phyloP scores from a whole-genome alignment of 1,284 basidiomycete genomes.

The Mixia osmundae region DNA sequence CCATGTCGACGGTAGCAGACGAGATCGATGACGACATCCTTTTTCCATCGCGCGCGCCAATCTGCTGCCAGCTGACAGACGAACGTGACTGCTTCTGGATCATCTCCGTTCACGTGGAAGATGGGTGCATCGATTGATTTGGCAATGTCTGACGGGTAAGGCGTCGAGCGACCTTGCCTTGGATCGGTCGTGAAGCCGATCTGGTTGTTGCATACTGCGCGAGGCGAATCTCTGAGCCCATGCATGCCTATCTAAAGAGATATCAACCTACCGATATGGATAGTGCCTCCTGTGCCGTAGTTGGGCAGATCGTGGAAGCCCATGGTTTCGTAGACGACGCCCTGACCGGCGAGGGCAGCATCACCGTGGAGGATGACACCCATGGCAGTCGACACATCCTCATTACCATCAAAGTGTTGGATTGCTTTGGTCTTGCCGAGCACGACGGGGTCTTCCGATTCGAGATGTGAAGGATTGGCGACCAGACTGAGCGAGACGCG shows the following conservation, averaged over 20 bases:
- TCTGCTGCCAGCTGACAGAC: slow-evolving; percentile 95
- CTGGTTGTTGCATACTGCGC: too few species aligned
- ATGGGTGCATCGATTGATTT: slow-evolving; percentile 97
- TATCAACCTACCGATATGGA: too few species aligned
- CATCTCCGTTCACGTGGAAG: slow-evolving; percentile 99
- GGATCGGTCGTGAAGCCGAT: slow-evolving; percentile 98
- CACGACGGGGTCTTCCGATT: slow-evolving; percentile 92
- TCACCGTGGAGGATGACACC: slow-evolving; percentile 90
- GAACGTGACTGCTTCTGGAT: slow-evolving; percentile 92
- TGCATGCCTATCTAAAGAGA: too few species aligned
- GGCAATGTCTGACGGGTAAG: slow-evolving; percentile 97
- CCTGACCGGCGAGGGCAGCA: slow-evolving; percentile 95
- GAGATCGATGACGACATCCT: slow-evolving; percentile 94
- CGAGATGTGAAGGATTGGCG: slow-evolving; percentile 94
- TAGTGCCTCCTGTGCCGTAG: slow-evolving; percentile 94
- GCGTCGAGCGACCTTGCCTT: slow-evolving; percentile 86
- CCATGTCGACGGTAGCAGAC: slow-evolving; percentile 98
- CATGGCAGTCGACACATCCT: slow-evolving; percentile 58
- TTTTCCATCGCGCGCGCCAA: slow-evolving; percentile 95
- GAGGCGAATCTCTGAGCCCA: too few species aligned
- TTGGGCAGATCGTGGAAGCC: slow-evolving; percentile 86
- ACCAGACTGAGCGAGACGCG: slow-evolving; percentile 93
- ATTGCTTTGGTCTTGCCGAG: slow-evolving; percentile 92
- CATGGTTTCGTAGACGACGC: slow-evolving; percentile 98
- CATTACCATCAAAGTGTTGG: slow-evolving; percentile 76